Evolutionary conservation across 1,139 yeast species (phyloP).

Genomic region (Arxiozyma slooffiae): DNA sequence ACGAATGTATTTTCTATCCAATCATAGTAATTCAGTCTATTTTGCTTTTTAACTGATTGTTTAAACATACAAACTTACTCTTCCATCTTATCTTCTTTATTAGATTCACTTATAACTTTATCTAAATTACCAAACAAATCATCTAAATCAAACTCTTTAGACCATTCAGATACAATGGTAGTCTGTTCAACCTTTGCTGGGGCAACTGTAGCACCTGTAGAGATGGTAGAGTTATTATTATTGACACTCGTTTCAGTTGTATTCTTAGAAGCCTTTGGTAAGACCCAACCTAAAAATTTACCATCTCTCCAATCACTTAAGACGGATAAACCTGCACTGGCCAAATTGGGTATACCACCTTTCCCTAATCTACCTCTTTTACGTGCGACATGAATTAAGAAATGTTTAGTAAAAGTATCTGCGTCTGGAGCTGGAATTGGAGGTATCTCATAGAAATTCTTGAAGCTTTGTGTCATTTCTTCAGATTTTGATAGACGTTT

Average conservation of each 20-base stretch:
- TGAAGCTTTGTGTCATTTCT: constrained; percentile 70
- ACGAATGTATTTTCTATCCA: not conserved
- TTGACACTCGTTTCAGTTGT: constrained; percentile 22
- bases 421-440: constrained; percentile 57
- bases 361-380: constrained; percentile 83
- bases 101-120: constrained; percentile 19
- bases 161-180: constrained; percentile 81
- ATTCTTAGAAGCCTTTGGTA: constrained; percentile 59
- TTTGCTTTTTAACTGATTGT: not conserved
- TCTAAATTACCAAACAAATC: constrained; percentile 47
- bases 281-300: constrained; percentile 80
- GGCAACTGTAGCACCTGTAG: constrained; percentile 31
- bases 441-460: constrained; percentile 66
- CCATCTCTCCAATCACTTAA: constrained; percentile 98
- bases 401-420: constrained; percentile 66
- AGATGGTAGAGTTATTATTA: constrained; percentile 17
- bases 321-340: constrained; percentile 73
- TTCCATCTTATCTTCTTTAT: constrained; percentile 17
- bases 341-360: constrained; percentile 87
- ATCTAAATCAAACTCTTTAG: constrained; percentile 87
- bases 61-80: not conserved
- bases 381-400: constrained; percentile 87
- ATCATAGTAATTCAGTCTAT: not conserved
- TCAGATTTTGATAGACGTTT: constrained; percentile 62
- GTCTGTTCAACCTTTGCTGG: constrained; percentile 55